Conservation (phyloP, 768 basidiomycete species). For the Boletus pseudopeckii region DNA sequence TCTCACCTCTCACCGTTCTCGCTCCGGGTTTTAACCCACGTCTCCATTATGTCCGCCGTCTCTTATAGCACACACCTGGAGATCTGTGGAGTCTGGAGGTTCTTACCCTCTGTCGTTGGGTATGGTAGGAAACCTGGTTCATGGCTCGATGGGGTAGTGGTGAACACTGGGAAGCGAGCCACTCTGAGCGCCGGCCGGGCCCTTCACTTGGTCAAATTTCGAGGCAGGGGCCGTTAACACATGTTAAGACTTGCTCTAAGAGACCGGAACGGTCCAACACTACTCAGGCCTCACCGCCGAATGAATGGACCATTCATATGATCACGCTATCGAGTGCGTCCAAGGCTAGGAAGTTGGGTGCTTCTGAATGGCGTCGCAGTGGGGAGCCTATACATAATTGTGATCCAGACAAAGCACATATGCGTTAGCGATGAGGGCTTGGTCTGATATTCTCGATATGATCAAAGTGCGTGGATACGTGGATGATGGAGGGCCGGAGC, state of each 20-base stretch:
- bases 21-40: too few relatives aligned
- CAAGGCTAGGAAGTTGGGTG: too few relatives aligned
- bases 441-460: too few relatives aligned
- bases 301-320: not conserved
- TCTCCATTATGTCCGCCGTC: not conserved
- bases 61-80: not conserved
- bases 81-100: too few relatives aligned
- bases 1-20: not conserved
- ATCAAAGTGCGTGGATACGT: too few relatives aligned
- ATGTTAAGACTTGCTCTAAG: not conserved
- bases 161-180: not conserved
- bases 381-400: too few relatives aligned
- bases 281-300: not conserved
- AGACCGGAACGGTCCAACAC: not conserved
- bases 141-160: not conserved
- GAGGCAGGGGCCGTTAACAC: too few relatives aligned
- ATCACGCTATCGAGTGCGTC: not conserved
- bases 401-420: too few relatives aligned
- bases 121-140: too few relatives aligned
- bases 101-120: too few relatives aligned
- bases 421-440: too few relatives aligned
- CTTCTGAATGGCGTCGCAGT: too few relatives aligned
- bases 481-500: not conserved
- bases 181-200: not conserved
- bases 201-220: not conserved